phyloP scores from a whole-genome alignment of 352 stramenopile genomes.

The Pythium monospermum region DNA sequence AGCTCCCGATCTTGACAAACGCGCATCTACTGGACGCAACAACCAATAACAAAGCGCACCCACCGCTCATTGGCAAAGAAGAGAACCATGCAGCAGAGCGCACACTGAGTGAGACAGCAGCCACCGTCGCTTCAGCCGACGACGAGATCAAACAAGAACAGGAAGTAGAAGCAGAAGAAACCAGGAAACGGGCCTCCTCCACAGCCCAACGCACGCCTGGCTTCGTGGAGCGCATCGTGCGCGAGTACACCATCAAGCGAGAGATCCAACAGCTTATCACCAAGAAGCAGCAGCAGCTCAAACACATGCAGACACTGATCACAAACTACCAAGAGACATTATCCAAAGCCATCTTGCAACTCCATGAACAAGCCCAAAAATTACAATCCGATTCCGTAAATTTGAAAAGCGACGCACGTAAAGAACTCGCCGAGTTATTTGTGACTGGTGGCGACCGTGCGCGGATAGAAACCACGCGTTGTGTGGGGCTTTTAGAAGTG shows the following conservation, averaged over 20 bases:
- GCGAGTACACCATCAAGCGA: constrained; percentile 25
- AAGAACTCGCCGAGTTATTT: constrained; percentile 5
- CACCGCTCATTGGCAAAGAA: constrained; percentile 1
- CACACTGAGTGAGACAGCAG: no score
- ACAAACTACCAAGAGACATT: constrained; percentile 23
- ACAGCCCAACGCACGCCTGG: no score
- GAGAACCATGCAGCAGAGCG: no score
- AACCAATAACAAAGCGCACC: not conserved
- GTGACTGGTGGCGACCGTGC: constrained; percentile 2
- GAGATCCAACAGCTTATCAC: constrained; percentile 25
- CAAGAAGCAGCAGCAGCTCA: constrained; percentile 26
- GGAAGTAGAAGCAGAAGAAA: no score
- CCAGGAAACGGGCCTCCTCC: no score
- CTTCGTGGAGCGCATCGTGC: constrained; percentile 27
- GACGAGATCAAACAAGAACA: no score
- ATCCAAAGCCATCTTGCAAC: constrained; percentile 4
- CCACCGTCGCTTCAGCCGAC: no score
- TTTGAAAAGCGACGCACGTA: constrained; percentile 7
- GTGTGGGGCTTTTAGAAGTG: constrained; percentile 9
- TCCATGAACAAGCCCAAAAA: constrained; percentile 15
- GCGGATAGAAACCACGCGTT: constrained; percentile 7
- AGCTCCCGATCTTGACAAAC: constrained; percentile 12
- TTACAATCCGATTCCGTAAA: not conserved
- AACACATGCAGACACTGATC: constrained; percentile 24
- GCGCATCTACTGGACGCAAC: not conserved